Evolutionary conservation across 768 basidiomycete genomes (phyloP).

Genomic region (Fistulinella prunicolor): DNA sequence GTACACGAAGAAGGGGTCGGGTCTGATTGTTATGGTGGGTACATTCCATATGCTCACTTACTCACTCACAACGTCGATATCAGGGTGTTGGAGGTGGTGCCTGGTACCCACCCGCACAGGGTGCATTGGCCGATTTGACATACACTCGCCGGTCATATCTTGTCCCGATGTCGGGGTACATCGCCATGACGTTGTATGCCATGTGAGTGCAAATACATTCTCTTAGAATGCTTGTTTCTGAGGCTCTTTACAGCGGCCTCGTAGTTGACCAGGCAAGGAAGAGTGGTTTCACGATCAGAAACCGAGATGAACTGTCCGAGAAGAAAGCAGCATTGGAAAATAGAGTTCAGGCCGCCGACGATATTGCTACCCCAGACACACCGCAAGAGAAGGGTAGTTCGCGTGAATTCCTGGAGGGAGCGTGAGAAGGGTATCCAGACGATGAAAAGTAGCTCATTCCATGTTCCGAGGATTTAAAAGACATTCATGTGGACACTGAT

Average conservation of each 20-base stretch:
- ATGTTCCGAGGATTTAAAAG: not conserved
- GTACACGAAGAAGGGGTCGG: conserved; percentile 59
- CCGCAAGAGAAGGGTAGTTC: conserved; percentile 13
- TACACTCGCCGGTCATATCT: conserved; percentile 56
- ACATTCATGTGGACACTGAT: conserved; percentile 4
- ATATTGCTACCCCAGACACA: not conserved
- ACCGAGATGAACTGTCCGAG: conserved; percentile 40
- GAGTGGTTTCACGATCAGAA: conserved; percentile 49
- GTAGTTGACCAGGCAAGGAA: conserved; percentile 49
- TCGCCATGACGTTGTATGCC: conserved; percentile 56
- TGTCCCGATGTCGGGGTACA: conserved; percentile 57
- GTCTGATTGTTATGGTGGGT: conserved; percentile 58
- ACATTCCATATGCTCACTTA: not conserved
- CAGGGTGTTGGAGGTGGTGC: conserved; percentile 63
- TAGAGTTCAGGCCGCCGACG: not conserved
- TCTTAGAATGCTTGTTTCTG: not conserved
- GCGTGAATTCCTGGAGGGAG: conserved; percentile 13
- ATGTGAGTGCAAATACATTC: conserved; percentile 37
- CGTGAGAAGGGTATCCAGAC: conserved; percentile 3
- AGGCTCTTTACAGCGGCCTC: conserved; percentile 41
- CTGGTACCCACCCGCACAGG: conserved; percentile 67
- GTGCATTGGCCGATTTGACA: conserved; percentile 47
- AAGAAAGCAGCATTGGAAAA: conserved; percentile 9
- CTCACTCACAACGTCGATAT: not conserved
- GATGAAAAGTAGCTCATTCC: not conserved